A percentile compares a stretch with the other conserved stretches of the same genome.
These are phyloP conservation scores for Rhytidhysteron rufulum DNA, from an alignment of 2,329 filamentous ascomycete species.

Conservation along the genomic window DNA sequence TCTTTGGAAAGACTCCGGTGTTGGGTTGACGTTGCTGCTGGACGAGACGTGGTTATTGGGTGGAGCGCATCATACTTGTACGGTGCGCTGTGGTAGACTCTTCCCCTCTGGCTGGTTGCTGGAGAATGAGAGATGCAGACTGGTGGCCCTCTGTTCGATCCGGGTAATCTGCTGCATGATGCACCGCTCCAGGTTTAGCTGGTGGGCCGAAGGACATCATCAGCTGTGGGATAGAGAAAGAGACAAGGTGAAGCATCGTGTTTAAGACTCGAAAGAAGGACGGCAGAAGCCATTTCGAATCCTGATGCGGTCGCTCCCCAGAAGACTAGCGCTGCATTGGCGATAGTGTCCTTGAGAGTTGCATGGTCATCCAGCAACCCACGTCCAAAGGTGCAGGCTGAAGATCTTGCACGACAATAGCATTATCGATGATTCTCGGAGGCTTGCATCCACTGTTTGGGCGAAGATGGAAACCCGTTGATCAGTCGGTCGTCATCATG, in stretches of 20 bases:
- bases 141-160: background rate
- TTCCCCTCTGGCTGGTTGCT: background rate
- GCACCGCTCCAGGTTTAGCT: conserved; percentile 1
- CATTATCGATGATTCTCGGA: background rate
- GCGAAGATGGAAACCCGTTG: background rate
- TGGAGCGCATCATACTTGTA: background rate
- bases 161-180: background rate
- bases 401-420: background rate
- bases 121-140: background rate
- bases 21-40: background rate
- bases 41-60: background rate
- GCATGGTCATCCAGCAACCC: no score
- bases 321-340: background rate
- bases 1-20: background rate
- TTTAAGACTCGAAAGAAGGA: background rate
- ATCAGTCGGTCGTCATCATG: no score
- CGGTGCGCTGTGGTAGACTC: background rate
- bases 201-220: background rate
- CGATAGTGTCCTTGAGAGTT: background rate
- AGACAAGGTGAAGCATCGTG: background rate
- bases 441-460: background rate
- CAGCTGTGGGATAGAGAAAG: background rate
- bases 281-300: conserved; percentile 3
- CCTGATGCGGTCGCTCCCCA: background rate
- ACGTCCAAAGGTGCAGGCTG: background rate